Percentiles rank a stretch among this genome's conserved stretches.
Evolutionary conservation across 2,329 filamentous ascomycete species (phyloP).

Genomic region (Tolypocladium cylindrosporum): DNA sequence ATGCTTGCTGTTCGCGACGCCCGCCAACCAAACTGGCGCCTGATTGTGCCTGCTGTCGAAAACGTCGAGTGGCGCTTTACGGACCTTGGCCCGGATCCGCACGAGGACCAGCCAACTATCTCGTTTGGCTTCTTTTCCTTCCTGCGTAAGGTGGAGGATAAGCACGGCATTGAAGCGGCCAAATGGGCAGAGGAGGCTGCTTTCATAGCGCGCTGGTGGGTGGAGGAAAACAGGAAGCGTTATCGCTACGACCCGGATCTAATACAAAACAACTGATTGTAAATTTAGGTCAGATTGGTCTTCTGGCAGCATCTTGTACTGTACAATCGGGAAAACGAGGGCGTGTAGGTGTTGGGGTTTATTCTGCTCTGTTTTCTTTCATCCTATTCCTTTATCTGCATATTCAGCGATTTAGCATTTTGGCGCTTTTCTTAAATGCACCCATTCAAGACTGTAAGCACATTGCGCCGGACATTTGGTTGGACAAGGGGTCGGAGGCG

Average conservation of each 20-base stretch:
- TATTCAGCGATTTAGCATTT: background rate
- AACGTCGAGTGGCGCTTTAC: conserved; percentile 22
- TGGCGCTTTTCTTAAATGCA: background rate
- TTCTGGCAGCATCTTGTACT: background rate
- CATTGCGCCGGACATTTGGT: conserved; percentile 28
- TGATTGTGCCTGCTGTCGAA: conserved; percentile 13
- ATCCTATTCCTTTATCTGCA: background rate
- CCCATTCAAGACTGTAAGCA: background rate
- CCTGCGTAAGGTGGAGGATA: conserved; percentile 7
- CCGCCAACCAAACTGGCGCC: conserved; percentile 9
- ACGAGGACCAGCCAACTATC: conserved; percentile 15
- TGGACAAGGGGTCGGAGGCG: conserved; percentile 9
- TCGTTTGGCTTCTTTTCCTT: conserved; percentile 14
- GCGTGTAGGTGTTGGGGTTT: background rate
- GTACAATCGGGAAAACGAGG: background rate
- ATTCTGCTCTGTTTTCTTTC: background rate
- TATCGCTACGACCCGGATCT: conserved; percentile 16
- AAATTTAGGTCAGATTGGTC: background rate
- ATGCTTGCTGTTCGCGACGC: conserved; percentile 12
- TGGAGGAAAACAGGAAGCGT: conserved; percentile 22
- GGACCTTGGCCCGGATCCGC: conserved; percentile 15
- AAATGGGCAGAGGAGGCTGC: conserved; percentile 21
- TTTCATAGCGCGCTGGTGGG: conserved; percentile 22
- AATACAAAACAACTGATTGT: background rate
- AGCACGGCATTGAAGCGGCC: conserved; percentile 15